Evolutionary conservation across 306 rosid genomes (phyloP).

Genomic region (Quercus bicolor): DNA sequence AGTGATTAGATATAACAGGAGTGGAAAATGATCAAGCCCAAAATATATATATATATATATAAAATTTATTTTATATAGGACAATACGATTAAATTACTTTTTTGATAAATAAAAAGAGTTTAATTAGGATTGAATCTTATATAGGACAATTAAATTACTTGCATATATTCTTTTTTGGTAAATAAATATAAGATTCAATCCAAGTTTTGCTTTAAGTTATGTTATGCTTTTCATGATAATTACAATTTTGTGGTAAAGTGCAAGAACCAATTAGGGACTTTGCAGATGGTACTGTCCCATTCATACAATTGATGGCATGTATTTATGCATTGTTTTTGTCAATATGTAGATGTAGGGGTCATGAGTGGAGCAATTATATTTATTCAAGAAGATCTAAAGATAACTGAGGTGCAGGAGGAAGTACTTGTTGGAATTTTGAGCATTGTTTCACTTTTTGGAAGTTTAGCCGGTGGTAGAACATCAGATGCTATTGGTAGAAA

Average conservation of each 20-base stretch:
- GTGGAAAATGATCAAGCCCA: not conserved
- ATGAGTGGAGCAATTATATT: constrained; percentile 97
- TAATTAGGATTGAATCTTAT: not conserved
- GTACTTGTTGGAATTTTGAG: constrained; percentile 82
- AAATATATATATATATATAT: not conserved
- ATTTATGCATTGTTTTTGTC: constrained; percentile 6
- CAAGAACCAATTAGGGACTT: not conserved
- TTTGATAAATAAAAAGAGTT: no score
- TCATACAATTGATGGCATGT: no score
- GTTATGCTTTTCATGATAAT: no score
- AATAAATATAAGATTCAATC: no score
- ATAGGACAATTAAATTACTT: not conserved
- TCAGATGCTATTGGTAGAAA: constrained; percentile 82
- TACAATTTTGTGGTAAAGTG: not conserved
- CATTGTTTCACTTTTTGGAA: constrained; percentile 78
- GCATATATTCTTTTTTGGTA: not conserved
- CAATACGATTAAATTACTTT: no score
- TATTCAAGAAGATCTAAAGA: constrained; percentile 83
- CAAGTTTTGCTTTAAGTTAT: not conserved
- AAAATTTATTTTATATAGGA: not conserved
- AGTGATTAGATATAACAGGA: not conserved
- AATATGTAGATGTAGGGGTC: constrained; percentile 88
- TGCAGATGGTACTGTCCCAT: not conserved
- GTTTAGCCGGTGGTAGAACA: constrained; percentile 88
- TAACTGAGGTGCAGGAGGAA: constrained; percentile 74